Conservation (phyloP, 2,329 filamentous ascomycete genomes). For the Tolypocladium guangdongense region DNA sequence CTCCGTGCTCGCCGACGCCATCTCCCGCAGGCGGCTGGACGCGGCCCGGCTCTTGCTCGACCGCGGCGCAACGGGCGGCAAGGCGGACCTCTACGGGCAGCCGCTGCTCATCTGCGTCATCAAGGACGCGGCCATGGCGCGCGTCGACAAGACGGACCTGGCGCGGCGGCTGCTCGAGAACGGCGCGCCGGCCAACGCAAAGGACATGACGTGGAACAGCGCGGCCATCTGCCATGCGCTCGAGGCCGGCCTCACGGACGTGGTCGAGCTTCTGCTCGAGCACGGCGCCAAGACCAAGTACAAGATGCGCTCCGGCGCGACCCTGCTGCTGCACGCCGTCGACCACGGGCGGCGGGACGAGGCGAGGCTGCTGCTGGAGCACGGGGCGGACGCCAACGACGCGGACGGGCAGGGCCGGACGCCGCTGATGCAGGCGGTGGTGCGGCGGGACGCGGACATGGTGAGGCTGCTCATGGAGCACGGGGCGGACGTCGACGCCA, state of each 20-base stretch:
- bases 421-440: slow-evolving; percentile 21
- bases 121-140: slow-evolving; percentile 12
- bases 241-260: slow-evolving; percentile 12
- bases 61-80: slow-evolving; percentile 21
- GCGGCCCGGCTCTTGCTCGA: slow-evolving; percentile 20
- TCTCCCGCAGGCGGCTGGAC: slow-evolving; percentile 20
- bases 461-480: slow-evolving; percentile 16
- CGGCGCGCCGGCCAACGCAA: slow-evolving; percentile 19
- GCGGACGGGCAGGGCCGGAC: slow-evolving; percentile 18
- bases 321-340: slow-evolving; percentile 19
- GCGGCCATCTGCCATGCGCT: slow-evolving; percentile 14
- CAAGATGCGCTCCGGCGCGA: slow-evolving; percentile 18
- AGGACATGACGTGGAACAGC: slow-evolving; percentile 10
- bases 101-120: slow-evolving; percentile 20
- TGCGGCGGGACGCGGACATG: slow-evolving; percentile 15
- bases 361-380: slow-evolving; percentile 14
- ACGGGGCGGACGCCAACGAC: slow-evolving; percentile 21
- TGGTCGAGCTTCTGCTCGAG: slow-evolving; percentile 16
- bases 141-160: slow-evolving; percentile 13
- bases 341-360: slow-evolving; percentile 12
- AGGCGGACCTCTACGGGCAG: slow-evolving; percentile 19
- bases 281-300: slow-evolving; percentile 16
- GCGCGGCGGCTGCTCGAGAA: slow-evolving; percentile 21
- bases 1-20: slow-evolving; percentile 20
- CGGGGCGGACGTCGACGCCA: slow-evolving; percentile 14